Evolutionary conservation across 768 basidiomycete genomes (phyloP).

Genomic region (Candolleomyces eurysporus): DNA sequence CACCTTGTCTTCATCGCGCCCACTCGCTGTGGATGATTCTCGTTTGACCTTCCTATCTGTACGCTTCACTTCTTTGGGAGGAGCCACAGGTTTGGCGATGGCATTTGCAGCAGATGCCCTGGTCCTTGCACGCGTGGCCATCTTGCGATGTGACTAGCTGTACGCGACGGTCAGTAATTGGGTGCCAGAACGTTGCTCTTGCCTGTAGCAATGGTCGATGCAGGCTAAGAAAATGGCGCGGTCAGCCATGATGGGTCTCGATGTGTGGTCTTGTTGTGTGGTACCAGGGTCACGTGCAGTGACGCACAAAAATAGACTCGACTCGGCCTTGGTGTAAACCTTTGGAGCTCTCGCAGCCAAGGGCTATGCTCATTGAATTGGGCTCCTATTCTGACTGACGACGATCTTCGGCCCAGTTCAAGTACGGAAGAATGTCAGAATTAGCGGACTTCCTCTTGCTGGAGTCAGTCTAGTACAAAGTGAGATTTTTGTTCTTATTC

Average conservation of each 20-base stretch:
- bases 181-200: background rate
- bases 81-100: slow-evolving; percentile 12
- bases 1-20: slow-evolving; percentile 21
- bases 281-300: background rate
- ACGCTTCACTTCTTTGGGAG: slow-evolving; percentile 1
- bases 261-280: background rate
- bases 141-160: slow-evolving; percentile 13
- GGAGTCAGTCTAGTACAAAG: background rate
- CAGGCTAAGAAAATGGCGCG: background rate
- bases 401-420: too few species aligned
- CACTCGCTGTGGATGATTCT: background rate
- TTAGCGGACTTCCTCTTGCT: background rate
- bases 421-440: too few species aligned
- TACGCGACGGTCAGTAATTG: background rate
- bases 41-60: slow-evolving; percentile 10
- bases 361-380: too few species aligned
- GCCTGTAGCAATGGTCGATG: background rate
- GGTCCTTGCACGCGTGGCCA: slow-evolving; percentile 48
- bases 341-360: too few species aligned
- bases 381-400: too few species aligned
- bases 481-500: background rate
- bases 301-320: background rate
- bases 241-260: background rate
- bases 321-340: too few species aligned
- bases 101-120: slow-evolving; percentile 29